A percentile compares a stretch with the other conserved stretches of the same genome.
Conservation (phyloP, 2,329 filamentous ascomycete species). For the Furcasterigmium furcatum region DNA sequence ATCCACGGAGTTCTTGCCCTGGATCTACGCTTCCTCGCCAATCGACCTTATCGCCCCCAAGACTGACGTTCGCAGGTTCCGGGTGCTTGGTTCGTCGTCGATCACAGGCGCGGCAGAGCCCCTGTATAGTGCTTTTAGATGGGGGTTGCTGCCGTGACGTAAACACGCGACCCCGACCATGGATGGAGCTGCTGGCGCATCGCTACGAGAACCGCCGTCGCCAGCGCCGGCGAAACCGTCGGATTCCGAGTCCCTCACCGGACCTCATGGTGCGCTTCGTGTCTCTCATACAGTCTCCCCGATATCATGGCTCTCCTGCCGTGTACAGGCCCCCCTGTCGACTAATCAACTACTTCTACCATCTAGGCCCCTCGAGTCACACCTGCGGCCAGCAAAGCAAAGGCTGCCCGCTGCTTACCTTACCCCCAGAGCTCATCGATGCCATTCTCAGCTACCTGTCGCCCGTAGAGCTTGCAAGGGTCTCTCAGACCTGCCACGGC, state of each 20-base stretch:
- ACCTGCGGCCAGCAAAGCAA: not conserved
- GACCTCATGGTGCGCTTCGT: not conserved
- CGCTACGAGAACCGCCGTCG: not conserved
- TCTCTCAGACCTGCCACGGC: conserved; percentile 58
- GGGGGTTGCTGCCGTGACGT: not conserved
- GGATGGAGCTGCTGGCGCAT: not conserved
- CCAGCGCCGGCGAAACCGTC: not conserved
- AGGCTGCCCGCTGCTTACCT: conserved; percentile 38
- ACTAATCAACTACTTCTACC: not conserved
- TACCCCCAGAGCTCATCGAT: conserved; percentile 75
- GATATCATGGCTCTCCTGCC: not conserved
- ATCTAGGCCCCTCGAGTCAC: not conserved
- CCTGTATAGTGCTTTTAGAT: not conserved
- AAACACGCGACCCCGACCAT: not conserved
- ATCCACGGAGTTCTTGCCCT: not conserved
- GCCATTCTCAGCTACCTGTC: conserved; percentile 66
- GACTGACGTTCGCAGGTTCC: not conserved
- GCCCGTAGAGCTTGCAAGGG: conserved; percentile 57
- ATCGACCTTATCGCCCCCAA: not conserved
- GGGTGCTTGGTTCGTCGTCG: not conserved
- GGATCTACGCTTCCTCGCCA: not conserved
- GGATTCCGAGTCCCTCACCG: not conserved
- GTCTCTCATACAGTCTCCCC: not conserved
- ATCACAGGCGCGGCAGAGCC: not conserved
- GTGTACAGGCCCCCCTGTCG: not conserved